Percentiles rank a stretch among this genome's conserved stretches.
Evolutionary conservation across 768 basidiomycete genomes (phyloP).

Genomic region (Porpolomopsis calyptriformis): DNA sequence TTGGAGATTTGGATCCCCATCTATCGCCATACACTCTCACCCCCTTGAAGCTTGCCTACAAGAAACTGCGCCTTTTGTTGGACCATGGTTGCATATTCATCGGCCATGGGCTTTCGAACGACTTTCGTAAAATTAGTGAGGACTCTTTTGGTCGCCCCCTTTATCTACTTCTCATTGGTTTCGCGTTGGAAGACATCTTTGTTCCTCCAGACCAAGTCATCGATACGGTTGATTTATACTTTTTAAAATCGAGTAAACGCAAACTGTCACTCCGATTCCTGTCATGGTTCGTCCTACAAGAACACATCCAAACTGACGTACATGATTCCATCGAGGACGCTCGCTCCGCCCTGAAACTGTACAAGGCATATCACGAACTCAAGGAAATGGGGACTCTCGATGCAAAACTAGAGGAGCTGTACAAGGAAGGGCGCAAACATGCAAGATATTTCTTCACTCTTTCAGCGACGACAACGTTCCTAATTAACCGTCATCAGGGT

Average conservation of each 20-base stretch:
- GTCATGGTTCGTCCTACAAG: conserved; percentile 85
- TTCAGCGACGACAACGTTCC: not conserved
- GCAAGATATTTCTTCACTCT: conserved; percentile 29
- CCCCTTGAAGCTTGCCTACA: conserved; percentile 95
- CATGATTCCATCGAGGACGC: conserved; percentile 99
- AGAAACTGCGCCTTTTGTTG: conserved; percentile 87
- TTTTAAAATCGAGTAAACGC: conserved; percentile 67
- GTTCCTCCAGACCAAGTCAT: conserved; percentile 93
- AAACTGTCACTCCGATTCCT: conserved; percentile 88
- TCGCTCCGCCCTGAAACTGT: conserved; percentile 72
- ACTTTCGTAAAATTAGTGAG: conserved; percentile 97
- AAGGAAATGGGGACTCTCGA: conserved; percentile 74
- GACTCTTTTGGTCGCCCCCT: conserved; percentile 8
- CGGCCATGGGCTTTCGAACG: conserved; percentile 93
- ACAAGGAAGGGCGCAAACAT: conserved; percentile 65
- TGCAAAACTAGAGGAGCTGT: conserved; percentile 76
- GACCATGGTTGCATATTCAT: conserved; percentile 95
- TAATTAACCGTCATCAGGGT: not conserved
- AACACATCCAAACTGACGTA: conserved; percentile 86
- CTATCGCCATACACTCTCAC: conserved; percentile 82
- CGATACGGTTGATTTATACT: conserved; percentile 97
- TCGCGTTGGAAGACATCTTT: conserved; percentile 61
- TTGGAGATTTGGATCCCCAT: conserved; percentile 83
- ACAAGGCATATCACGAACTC: conserved; percentile 69
- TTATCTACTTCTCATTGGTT: not conserved